phyloP scores from a whole-genome alignment of 2,329 filamentous ascomycete species.

The Microcyclosporella mali region DNA sequence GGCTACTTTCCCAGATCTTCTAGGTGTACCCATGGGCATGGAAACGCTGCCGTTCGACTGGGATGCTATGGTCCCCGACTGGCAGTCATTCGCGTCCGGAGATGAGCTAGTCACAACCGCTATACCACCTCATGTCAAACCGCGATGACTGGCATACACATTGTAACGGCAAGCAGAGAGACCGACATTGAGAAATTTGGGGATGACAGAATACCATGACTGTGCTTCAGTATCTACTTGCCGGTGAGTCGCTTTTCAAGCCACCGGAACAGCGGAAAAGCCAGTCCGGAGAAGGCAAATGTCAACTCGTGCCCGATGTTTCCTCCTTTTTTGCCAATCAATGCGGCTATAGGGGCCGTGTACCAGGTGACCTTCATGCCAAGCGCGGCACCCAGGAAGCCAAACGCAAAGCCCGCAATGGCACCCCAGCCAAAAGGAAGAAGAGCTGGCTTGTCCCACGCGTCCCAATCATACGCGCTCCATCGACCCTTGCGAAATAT shows the following conservation, averaged over 20 bases:
- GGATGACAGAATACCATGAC: no score
- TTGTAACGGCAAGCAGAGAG: neutral
- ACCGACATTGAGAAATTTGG: neutral
- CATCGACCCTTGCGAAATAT: constrained; percentile 9
- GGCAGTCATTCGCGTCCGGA: constrained; percentile 6
- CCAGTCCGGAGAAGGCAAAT: constrained; percentile 8
- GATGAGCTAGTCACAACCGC: neutral
- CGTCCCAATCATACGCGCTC: constrained; percentile 8
- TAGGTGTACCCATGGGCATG: constrained; percentile 3
- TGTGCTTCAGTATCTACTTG: neutral
- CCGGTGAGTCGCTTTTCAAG: constrained; percentile 7
- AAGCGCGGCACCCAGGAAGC: constrained; percentile 10
- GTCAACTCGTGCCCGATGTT: constrained; percentile 13
- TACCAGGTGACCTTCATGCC: constrained; percentile 14
- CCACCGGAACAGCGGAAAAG: constrained; percentile 9
- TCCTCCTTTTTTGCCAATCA: constrained; percentile 9
- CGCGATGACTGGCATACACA: no score
- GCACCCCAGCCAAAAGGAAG: constrained; percentile 11
- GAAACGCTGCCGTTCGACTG: constrained; percentile 7
- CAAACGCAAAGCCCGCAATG: constrained; percentile 9
- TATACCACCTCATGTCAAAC: neutral
- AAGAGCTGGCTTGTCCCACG: constrained; percentile 5
- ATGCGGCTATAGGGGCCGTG: constrained; percentile 6
- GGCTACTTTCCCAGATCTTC: constrained; percentile 5
- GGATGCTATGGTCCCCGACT: constrained; percentile 9